These are phyloP conservation scores for Saccharum spontaneum DNA, from an alignment of 176 grass and related monocot species.

Conservation along the genomic window DNA sequence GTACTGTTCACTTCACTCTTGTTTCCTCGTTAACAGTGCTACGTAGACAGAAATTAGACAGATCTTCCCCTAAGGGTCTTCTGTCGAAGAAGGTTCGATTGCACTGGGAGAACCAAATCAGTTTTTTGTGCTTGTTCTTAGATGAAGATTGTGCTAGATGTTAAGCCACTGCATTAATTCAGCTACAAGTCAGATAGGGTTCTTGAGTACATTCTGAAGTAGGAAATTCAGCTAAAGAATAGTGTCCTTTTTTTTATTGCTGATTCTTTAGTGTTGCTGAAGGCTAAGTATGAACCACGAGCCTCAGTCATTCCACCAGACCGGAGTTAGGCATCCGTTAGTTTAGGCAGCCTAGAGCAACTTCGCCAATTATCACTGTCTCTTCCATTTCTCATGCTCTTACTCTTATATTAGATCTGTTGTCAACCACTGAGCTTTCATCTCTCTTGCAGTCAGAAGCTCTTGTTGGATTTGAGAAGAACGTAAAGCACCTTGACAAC, in stretches of 20 bases:
- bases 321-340: too few species aligned
- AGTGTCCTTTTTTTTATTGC: too few species aligned
- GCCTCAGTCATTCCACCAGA: too few species aligned
- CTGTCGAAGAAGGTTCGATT: neutral
- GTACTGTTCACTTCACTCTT: conserved; percentile 28
- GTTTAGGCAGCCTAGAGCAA: too few species aligned
- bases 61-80: neutral
- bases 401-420: neutral
- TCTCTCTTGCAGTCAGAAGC: conserved; percentile 47
- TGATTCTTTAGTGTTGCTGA: too few species aligned
- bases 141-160: too few species aligned
- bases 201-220: too few species aligned
- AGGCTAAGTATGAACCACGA: too few species aligned
- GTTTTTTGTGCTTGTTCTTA: neutral
- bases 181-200: too few species aligned
- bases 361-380: too few species aligned
- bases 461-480: conserved; percentile 66
- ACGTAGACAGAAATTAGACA: neutral
- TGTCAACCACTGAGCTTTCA: neutral
- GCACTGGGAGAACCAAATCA: neutral
- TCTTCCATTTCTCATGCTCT: neutral
- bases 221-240: too few species aligned
- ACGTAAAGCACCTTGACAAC: conserved; percentile 51
- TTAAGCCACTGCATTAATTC: too few species aligned
- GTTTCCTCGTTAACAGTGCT: neutral